Evolutionary conservation across 2,329 filamentous ascomycete species (phyloP), one percentile per base, ranked within the genome.

Genomic region (Xylariomycetidae sp.): DNA sequence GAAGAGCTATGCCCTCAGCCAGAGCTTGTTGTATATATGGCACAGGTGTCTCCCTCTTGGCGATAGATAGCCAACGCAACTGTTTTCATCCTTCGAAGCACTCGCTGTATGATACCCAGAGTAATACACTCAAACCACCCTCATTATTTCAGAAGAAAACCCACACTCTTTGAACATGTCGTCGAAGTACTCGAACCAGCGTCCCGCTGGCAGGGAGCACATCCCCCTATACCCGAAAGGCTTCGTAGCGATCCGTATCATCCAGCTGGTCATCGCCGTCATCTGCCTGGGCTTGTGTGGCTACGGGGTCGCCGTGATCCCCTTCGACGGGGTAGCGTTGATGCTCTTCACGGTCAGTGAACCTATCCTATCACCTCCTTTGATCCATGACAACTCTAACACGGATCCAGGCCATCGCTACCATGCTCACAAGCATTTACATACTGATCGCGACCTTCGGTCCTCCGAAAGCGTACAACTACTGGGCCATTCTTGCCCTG

Each of bases 401-500:
- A 36, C 22, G 25, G n/a, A 13, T 15, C 19, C 15, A 68, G 65
- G 48, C 55, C 37, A 39, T 72, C 25, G 57, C 59, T 19, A 69
- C 67, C 5, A 29, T 76, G 12, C 55, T 68, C 37, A 52, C 60
- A 22, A 59, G 58, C 29, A 53, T 65, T 39, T 77, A 74, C 55
- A 55, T 64, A 31, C 48, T 73, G 9, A 53, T 67, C 12, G 61
- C 66, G n/a, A 56, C 62, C 25, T 59, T 56, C 23, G 58, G 56
- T 15, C 48, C 55, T 1, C 58, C 62, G n/a, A 50, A 51, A 3
- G 45, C 60, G 14, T 74, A 68, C 53, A 76, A 76, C 52, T 70
- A 70, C 53, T 74, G 69, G 64, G 67, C 67, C 17, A 58, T 70
- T 6, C 52, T 76, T 4, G 58, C 57, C 15, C 56, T 76, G 23